Percentiles rank a stretch among this genome's conserved stretches.
Evolutionary conservation across 257 asterid species (phyloP).

Genomic region (Mitragyna speciosa): DNA sequence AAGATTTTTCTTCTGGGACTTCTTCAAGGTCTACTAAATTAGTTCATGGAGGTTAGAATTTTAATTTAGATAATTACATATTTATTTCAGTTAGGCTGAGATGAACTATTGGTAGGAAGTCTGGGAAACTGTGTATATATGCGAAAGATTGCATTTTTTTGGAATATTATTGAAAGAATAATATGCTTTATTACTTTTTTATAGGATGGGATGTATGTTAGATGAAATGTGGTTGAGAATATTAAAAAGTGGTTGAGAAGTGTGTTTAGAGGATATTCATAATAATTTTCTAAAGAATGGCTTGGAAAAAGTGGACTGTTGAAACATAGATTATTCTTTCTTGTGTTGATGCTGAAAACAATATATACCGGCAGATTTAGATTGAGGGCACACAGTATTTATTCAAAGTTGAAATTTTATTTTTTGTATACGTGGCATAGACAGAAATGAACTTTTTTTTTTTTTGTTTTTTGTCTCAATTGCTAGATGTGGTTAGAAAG

Average conservation of each 20-base stretch:
- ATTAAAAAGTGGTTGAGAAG: too few relatives aligned
- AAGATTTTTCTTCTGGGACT: conserved; percentile 91
- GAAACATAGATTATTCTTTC: background rate
- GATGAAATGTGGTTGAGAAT: too few relatives aligned
- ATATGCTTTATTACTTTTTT: too few relatives aligned
- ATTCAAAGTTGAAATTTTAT: background rate
- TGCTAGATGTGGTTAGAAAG: background rate
- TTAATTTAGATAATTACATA: background rate
- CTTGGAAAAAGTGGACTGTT: too few relatives aligned
- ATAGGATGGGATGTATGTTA: too few relatives aligned
- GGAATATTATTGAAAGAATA: too few relatives aligned
- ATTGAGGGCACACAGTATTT: background rate
- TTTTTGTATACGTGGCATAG: background rate
- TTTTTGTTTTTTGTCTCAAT: background rate
- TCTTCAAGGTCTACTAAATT: conserved; percentile 95
- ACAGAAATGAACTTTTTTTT: background rate
- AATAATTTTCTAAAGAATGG: too few relatives aligned
- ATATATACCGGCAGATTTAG: background rate
- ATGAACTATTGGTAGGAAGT: background rate
- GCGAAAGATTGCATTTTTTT: too few relatives aligned
- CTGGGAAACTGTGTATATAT: background rate
- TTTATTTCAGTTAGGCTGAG: background rate
- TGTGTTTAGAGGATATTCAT: too few relatives aligned
- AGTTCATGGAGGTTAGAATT: conserved; percentile 88
- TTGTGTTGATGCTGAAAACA: background rate